Percentiles rank a stretch among this genome's conserved stretches.
phyloP scores from a whole-genome alignment of 495 filamentous ascomycete genomes.

The Umbilicaria muhlenbergii region DNA sequence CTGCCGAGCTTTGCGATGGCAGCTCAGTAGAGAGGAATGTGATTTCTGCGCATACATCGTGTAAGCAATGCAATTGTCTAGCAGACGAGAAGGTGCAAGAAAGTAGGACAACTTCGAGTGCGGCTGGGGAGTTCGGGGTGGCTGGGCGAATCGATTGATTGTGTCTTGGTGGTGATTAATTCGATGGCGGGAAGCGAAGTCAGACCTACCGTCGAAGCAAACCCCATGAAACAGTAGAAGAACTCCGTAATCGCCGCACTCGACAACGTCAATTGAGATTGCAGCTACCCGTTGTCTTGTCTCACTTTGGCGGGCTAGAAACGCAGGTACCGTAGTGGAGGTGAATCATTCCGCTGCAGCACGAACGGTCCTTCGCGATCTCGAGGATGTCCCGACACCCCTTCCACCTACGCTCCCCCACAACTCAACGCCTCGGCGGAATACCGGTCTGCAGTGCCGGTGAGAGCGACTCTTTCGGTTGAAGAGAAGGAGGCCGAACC shows the following conservation, averaged over 20 bases:
- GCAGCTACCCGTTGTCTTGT: constrained; percentile 3
- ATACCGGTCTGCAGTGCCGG: not conserved
- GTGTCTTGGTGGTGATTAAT: not conserved
- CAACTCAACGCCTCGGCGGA: not conserved
- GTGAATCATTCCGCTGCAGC: not conserved
- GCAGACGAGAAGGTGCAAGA: not conserved
- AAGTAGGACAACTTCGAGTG: not conserved
- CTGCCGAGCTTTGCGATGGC: too few relatives aligned
- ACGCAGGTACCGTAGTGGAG: not conserved
- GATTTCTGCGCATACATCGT: not conserved
- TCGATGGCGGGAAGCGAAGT: constrained; percentile 3
- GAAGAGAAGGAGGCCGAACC: too few relatives aligned
- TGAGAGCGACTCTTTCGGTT: too few relatives aligned
- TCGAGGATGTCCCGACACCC: not conserved
- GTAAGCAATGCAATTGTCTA: constrained; percentile 6
- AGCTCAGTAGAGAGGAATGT: not conserved
- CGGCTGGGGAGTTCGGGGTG: constrained; percentile 4
- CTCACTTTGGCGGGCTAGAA: not conserved
- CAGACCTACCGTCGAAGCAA: constrained; percentile 2
- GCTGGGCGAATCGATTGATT: constrained; percentile 1
- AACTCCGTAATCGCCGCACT: not conserved
- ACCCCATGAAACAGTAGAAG: not conserved
- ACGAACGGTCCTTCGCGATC: not conserved
- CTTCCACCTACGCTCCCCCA: not conserved
- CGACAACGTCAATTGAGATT: not conserved